Percentiles rank a stretch among this genome's conserved stretches.
phyloP scores from a whole-genome alignment of 2,329 filamentous ascomycete species.

The Sarocladium strictum region DNA sequence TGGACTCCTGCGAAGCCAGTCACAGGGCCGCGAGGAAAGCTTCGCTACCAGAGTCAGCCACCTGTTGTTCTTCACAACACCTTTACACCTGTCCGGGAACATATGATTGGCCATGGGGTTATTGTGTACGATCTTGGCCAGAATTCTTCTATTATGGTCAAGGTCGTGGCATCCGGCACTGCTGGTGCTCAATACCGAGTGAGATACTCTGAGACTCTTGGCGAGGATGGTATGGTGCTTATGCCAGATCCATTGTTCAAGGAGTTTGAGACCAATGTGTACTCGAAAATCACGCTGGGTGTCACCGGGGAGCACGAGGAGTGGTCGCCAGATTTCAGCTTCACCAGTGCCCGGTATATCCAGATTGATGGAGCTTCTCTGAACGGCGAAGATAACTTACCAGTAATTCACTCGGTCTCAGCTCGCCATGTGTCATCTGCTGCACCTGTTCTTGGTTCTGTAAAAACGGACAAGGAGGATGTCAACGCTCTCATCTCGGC shows the following conservation, averaged over 20 bases:
- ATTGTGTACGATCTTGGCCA: conserved; percentile 19
- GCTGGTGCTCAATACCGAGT: conserved; percentile 15
- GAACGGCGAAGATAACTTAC: conserved; percentile 19
- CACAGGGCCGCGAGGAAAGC: conserved; percentile 31
- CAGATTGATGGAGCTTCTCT: conserved; percentile 32
- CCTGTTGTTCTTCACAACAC: conserved; percentile 31
- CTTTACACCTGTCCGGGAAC: conserved; percentile 22
- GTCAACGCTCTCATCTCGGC: conserved; percentile 35
- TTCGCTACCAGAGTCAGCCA: conserved; percentile 33
- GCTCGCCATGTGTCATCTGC: conserved; percentile 33
- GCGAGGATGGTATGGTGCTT: conserved; percentile 22
- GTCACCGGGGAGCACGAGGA: conserved; percentile 22
- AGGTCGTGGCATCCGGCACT: conserved; percentile 15
- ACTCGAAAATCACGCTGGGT: conserved; percentile 29
- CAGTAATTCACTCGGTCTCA: conserved; percentile 26
- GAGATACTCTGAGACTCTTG: conserved; percentile 20
- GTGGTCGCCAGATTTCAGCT: conserved; percentile 35
- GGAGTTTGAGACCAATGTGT: conserved; percentile 26
- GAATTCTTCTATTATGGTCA: conserved; percentile 20
- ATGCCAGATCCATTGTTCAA: conserved; percentile 35
- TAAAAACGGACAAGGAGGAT: conserved; percentile 34
- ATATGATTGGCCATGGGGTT: conserved; percentile 14
- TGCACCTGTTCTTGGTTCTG: conserved; percentile 26
- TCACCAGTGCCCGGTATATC: conserved; percentile 34
- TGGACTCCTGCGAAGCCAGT: conserved; percentile 30